phyloP scores from a whole-genome alignment of 2,329 filamentous ascomycete genomes.

The Hymenoscyphus scutula region DNA sequence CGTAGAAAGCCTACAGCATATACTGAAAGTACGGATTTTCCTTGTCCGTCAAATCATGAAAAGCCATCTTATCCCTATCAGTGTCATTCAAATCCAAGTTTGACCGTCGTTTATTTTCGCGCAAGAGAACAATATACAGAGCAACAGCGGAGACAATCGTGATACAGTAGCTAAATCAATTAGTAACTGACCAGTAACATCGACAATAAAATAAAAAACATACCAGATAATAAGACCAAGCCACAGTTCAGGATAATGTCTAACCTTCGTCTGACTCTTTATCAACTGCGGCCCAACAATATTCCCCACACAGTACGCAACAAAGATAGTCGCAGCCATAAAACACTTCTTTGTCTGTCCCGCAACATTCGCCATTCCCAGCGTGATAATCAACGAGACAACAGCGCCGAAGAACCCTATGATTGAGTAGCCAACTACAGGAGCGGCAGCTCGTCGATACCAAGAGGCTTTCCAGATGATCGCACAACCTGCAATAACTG shows the following conservation, averaged over 20 bases:
- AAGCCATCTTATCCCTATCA: conserved; percentile 63
- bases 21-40: conserved; percentile 68
- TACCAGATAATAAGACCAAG: conserved; percentile 62
- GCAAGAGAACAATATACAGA: conserved; percentile 57
- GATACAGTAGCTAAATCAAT: conserved; percentile 57
- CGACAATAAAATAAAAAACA: conserved; percentile 16
- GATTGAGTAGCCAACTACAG: conserved; percentile 69
- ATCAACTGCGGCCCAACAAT: conserved; percentile 74
- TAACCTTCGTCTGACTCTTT: conserved; percentile 59
- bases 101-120: conserved; percentile 56
- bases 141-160: conserved; percentile 56
- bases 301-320: conserved; percentile 73
- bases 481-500: conserved; percentile 70
- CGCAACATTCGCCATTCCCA: conserved; percentile 67
- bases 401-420: conserved; percentile 72
- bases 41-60: conserved; percentile 66
- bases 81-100: conserved; percentile 51
- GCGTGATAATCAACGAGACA: conserved; percentile 58
- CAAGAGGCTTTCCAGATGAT: conserved; percentile 71
- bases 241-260: conserved; percentile 73
- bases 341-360: conserved; percentile 77
- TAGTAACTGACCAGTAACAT: conserved; percentile 17
- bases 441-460: conserved; percentile 62
- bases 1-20: conserved; percentile 20
- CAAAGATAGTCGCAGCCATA: conserved; percentile 71